Evolutionary conservation across 2,329 filamentous ascomycete species (phyloP).

Genomic region (Penicillium sclerotigenum): DNA sequence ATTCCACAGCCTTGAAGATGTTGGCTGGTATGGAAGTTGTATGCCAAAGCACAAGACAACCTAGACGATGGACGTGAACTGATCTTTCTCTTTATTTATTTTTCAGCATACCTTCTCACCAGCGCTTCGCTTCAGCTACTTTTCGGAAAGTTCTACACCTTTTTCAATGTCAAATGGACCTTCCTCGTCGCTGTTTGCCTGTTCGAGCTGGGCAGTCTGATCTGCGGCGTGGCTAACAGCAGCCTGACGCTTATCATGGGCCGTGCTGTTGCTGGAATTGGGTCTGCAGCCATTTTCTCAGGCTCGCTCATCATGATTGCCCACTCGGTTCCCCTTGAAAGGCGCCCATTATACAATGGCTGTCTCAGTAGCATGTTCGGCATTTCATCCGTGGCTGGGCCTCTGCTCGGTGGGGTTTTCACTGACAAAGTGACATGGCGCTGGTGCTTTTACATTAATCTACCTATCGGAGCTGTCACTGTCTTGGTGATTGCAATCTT

Average conservation of each 20-base stretch:
- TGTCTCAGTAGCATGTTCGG: constrained; percentile 57
- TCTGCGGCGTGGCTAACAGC: constrained; percentile 35
- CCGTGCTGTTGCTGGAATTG: constrained; percentile 34
- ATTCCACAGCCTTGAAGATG: constrained; percentile 45
- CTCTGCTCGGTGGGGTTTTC: constrained; percentile 45
- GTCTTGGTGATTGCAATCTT: constrained; percentile 50
- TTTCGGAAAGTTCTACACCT: constrained; percentile 35
- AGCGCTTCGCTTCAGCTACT: constrained; percentile 33
- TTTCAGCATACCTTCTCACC: constrained; percentile 33
- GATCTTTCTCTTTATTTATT: background rate
- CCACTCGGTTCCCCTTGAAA: constrained; percentile 49
- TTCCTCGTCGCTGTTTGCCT: constrained; percentile 34
- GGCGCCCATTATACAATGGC: constrained; percentile 45
- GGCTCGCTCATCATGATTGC: constrained; percentile 28
- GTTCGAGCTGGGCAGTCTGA: constrained; percentile 38
- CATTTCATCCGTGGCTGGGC: constrained; percentile 47
- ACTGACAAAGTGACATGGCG: constrained; percentile 42
- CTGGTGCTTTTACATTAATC: constrained; percentile 47
- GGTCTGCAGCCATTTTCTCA: constrained; percentile 33
- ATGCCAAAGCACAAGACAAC: background rate
- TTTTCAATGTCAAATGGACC: constrained; percentile 34
- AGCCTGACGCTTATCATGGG: constrained; percentile 35
- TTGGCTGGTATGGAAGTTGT: constrained; percentile 60
- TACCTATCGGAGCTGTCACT: constrained; percentile 41
- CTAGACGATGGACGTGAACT: background rate